These are phyloP conservation scores for Colletotrichum orbiculare DNA, from an alignment of 2,329 filamentous ascomycete genomes.

Conservation along the genomic window DNA sequence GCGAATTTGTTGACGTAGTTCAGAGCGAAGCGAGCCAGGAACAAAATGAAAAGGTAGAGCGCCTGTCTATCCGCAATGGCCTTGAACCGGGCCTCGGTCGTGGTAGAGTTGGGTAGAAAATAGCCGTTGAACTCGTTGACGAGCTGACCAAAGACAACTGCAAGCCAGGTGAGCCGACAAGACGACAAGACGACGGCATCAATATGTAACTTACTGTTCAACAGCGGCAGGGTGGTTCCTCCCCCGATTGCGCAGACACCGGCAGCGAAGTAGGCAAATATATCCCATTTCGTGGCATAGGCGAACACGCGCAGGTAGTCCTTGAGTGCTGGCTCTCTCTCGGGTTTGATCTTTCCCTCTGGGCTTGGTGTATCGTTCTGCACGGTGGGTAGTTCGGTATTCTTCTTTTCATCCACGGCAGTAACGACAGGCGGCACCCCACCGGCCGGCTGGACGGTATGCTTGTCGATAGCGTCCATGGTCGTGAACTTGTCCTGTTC, in stretches of 20 bases:
- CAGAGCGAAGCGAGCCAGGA: constrained; percentile 72
- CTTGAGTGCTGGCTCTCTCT: constrained; percentile 56
- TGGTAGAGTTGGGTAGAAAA: constrained; percentile 47
- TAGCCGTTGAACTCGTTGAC: constrained; percentile 61
- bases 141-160: constrained; percentile 48
- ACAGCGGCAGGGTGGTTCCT: constrained; percentile 66
- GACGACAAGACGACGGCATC: constrained; percentile 28
- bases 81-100: constrained; percentile 52
- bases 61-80: constrained; percentile 56
- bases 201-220: constrained; percentile 65
- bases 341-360: constrained; percentile 51
- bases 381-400: background rate
- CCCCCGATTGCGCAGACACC: constrained; percentile 61
- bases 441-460: constrained; percentile 5
- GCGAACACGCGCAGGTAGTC: constrained; percentile 64
- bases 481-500: background rate
- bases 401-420: constrained; percentile 19
- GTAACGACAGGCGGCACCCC: background rate
- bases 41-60: constrained; percentile 77
- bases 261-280: constrained; percentile 58
- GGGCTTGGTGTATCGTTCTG: constrained; percentile 43
- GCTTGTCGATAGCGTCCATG: constrained; percentile 14
- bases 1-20: constrained; percentile 72
- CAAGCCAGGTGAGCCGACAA: background rate
- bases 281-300: constrained; percentile 66